Evolutionary conservation across 345 rosid genomes (phyloP), one percentile per base, ranked within the genome.

Genomic region (Eucalyptus caleyi): DNA sequence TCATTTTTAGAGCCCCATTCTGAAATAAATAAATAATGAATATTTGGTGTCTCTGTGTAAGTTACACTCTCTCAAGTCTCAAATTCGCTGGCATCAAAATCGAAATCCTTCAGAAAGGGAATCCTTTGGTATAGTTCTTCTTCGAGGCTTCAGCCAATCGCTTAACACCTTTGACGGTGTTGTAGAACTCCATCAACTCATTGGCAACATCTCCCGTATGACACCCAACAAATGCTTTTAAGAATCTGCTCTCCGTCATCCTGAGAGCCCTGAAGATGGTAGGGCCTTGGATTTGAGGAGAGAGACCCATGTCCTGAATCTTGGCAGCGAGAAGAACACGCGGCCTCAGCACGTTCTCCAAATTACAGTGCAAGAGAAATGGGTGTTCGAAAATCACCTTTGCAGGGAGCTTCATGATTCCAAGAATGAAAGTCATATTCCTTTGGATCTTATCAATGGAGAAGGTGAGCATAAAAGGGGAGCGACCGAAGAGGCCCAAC

Each of bases 401-500:
- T 49, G 98, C 96, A 32, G 96, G 92, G 27, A 94, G 90, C 90
- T 94, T 96, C 95, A 96, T 93, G 24, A 93, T 93, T n/a, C 94
- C 98, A 24, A 96, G 59, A 18, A 97, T 87, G 87, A 92, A 97
- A 69, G 98, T 96, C 98, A 97, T 97, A 88, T 96, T 97, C 92
- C 98, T 95, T 89, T 97, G 97, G 88, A 97, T 96, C 92, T 96
- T 96, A 11, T 96, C 98, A 86, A 95, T 91, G 16, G 98, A 96
- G 16, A 96, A 51, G 16, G 98, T 95, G 89, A 97, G 91, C 59
- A 94, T 40, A 85, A 93, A 87, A 1, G 96, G 98, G 86, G 94
- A 94, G 54, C 92, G 92, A 26, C 98, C 98, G 12, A 93, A 90
- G 16, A 97, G 91, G 37, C 87, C 9, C 98, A 96, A 95, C 88